Evolutionary conservation across 306 rosid genomes (phyloP), one percentile per base, ranked within the genome.

Genomic region (Sechiopsis laciniata): DNA sequence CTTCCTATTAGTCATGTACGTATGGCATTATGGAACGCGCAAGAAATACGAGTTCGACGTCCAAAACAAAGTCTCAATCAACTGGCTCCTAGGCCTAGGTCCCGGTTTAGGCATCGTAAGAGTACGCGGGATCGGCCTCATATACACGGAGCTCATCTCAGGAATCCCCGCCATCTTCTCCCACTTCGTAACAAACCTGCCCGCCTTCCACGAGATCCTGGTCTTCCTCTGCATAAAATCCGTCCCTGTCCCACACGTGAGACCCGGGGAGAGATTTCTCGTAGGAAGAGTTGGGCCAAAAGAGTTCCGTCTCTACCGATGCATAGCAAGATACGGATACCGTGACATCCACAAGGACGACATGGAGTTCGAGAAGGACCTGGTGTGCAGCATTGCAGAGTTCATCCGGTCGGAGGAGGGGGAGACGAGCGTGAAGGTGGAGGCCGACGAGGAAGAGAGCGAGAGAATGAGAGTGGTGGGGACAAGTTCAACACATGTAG

Each of bases 261-360:
- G 86, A 73, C 96, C 99, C 4, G 80, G 81, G 37, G 99, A 95
- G 78, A 85, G 99, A 83, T 95, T 95, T 86, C 66, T 95, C 78
- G 99, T 95, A 16, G 99, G 99, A 22, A 76, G 99, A 81, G 88
- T 95, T n/a, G 99, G 99, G 73, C 97, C 99, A 55, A 95, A 82
- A 84, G 99, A 88, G 73, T 95, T 85, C 59, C 83, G 95, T 45
- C 84, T 95, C 1, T 95, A 95, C 78, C 76, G 97, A 83, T 89
- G 99, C 87, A 91, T 95, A 80, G 97, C 97, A 11, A 84, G 99
- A 52, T 95, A 95, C 54, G 99, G 99, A 19, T 95, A 95, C 76
- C 95, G 85, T 0, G 99, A 91, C 75, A 53, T 89, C 70, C 97
- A 95, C 84, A 83, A 80, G 83, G 99, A 95, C 76, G 96, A 89